Percentiles rank a stretch among this genome's conserved stretches.
These are phyloP conservation scores for Myrica gale DNA, from an alignment of 306 rosid species.

Conservation along the genomic window DNA sequence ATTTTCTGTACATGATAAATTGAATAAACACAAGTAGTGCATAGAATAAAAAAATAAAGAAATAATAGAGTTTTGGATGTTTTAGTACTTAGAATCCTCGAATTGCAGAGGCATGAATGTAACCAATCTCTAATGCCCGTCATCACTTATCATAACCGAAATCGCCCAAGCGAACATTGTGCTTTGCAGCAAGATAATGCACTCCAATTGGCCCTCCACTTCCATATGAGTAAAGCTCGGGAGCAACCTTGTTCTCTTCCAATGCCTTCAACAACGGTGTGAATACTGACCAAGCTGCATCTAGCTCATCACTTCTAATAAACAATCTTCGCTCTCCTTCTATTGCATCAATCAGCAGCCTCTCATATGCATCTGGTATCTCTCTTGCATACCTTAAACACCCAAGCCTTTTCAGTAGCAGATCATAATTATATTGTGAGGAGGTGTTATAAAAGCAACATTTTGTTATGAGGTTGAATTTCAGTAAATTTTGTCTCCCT, in stretches of 20 bases:
- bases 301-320: slow-evolving; percentile 96
- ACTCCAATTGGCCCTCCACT: slow-evolving; percentile 96
- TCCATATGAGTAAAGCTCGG: slow-evolving; percentile 92
- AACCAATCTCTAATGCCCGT: background rate
- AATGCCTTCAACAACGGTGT: slow-evolving; percentile 85
- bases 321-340: slow-evolving; percentile 90
- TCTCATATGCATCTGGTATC: slow-evolving; percentile 94
- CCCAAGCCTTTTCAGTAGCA: slow-evolving; percentile 1
- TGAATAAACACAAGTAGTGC: background rate
- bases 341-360: slow-evolving; percentile 85
- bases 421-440: background rate
- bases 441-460: background rate
- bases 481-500: background rate
- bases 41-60: background rate
- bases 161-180: slow-evolving; percentile 93
- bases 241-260: slow-evolving; percentile 75
- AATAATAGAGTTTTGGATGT: background rate
- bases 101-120: background rate
- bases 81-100: background rate
- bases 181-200: slow-evolving; percentile 88
- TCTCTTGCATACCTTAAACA: slow-evolving; percentile 74
- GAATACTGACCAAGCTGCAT: slow-evolving; percentile 93
- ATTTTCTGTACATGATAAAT: background rate
- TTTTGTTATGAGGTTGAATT: background rate
- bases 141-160: slow-evolving; percentile 48